Conservation (phyloP, 192 early-diverging fungal genomes). For the Linnemannia exigua region DNA sequence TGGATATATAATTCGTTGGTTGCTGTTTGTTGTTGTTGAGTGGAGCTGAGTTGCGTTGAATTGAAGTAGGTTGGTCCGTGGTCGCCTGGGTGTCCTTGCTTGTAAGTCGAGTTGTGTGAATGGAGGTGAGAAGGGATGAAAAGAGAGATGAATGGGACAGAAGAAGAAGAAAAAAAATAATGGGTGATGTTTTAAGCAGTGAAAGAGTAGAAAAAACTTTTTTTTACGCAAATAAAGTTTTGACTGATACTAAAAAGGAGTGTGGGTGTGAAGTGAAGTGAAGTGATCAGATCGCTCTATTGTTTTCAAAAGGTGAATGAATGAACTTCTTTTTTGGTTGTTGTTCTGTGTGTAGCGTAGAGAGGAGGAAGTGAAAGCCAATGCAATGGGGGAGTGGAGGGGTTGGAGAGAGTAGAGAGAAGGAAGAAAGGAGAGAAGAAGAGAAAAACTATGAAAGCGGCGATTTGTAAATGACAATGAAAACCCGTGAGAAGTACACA, state of each 20-base stretch:
- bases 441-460: background rate
- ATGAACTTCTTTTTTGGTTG: constrained; percentile 1
- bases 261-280: background rate
- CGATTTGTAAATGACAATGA: background rate
- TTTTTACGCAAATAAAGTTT: background rate
- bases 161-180: background rate
- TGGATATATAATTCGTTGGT: background rate
- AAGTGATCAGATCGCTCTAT: background rate
- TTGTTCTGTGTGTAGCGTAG: too few relatives aligned
- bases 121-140: background rate
- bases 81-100: background rate
- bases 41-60: background rate
- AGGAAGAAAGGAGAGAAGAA: background rate
- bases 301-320: background rate
- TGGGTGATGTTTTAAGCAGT: constrained; percentile 8
- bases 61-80: background rate
- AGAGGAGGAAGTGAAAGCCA: background rate
- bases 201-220: constrained; percentile 8
- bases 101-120: background rate
- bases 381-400: background rate
- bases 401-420: background rate
- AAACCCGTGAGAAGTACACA: background rate
- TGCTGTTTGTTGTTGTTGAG: background rate
- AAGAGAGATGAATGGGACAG: background rate
- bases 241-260: background rate